Conservation (phyloP, 2,329 filamentous ascomycete species). For the Ceratocystis cacaofunesta region DNA sequence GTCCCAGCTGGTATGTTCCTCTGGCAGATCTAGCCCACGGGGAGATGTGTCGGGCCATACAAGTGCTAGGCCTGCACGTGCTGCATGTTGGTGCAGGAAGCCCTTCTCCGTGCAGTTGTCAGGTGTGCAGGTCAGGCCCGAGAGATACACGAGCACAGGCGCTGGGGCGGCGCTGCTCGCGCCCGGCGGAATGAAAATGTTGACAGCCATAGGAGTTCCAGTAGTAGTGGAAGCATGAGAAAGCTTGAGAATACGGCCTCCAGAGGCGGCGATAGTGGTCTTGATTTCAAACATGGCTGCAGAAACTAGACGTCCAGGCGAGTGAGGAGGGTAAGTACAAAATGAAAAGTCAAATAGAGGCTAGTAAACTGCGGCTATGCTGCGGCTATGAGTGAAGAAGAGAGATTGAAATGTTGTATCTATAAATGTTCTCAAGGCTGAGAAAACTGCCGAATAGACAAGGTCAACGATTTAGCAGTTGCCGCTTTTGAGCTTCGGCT, state of each 20-base stretch:
- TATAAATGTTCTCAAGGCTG: neutral
- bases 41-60: constrained; percentile 93
- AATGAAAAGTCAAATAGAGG: neutral
- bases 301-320: neutral
- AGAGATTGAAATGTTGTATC: neutral
- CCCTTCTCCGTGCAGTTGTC: constrained; percentile 74
- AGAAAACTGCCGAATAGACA: neutral
- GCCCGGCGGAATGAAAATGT: constrained; percentile 74
- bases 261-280: constrained; percentile 78
- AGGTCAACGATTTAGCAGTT: neutral
- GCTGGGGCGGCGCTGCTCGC: constrained; percentile 41
- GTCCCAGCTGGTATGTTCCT: constrained; percentile 79
- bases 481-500: neutral
- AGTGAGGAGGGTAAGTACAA: neutral
- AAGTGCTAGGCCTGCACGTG: constrained; percentile 71
- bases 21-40: constrained; percentile 62
- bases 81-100: constrained; percentile 78
- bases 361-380: neutral
- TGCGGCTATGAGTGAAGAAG: neutral
- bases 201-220: constrained; percentile 79
- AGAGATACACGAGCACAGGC: constrained; percentile 83
- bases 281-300: constrained; percentile 70
- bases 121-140: constrained; percentile 85
- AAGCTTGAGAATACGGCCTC: constrained; percentile 89
- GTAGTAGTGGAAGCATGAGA: constrained; percentile 67